Percentiles rank a stretch among this genome's conserved stretches.
phyloP scores from a whole-genome alignment of 2,329 filamentous ascomycete species.

The Tricladium varicosporioides region DNA sequence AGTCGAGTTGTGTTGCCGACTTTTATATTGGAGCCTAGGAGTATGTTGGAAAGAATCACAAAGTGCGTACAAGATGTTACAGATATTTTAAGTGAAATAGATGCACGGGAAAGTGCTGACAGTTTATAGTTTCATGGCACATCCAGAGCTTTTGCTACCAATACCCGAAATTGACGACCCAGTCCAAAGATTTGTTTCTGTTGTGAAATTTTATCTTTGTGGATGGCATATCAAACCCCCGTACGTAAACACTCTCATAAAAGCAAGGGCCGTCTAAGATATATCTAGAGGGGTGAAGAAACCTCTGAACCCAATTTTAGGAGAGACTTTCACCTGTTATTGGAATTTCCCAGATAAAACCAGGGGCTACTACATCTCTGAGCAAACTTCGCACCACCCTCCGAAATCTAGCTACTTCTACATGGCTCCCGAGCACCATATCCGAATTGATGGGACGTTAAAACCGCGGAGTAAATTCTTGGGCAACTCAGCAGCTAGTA shows the following conservation, averaged over 20 bases:
- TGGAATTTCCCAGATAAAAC: conserved; percentile 89
- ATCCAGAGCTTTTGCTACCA: conserved; percentile 89
- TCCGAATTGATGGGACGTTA: conserved; percentile 91
- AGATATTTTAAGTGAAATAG: background rate
- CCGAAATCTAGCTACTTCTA: conserved; percentile 99
- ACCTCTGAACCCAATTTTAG: conserved; percentile 92
- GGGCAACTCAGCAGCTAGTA: conserved; percentile 92
- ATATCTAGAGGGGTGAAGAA: conserved; percentile 85
- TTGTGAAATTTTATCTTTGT: conserved; percentile 97
- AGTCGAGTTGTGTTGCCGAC: conserved; percentile 93
- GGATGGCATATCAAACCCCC: conserved; percentile 98
- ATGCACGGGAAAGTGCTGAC: conserved; percentile 15
- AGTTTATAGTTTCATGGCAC: conserved; percentile 86
- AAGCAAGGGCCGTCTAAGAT: background rate
- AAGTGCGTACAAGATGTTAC: conserved; percentile 61
- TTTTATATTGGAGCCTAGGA: conserved; percentile 95
- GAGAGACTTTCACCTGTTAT: conserved; percentile 91
- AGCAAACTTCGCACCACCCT: conserved; percentile 97
- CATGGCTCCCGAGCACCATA: conserved; percentile 89
- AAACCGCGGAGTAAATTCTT: conserved; percentile 95
- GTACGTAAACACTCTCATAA: conserved; percentile 51
- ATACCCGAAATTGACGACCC: conserved; percentile 89
- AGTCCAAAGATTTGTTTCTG: conserved; percentile 82
- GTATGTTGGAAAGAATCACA: conserved; percentile 97
- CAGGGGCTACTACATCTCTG: conserved; percentile 90